A percentile compares a stretch with the other conserved stretches of the same genome.
phyloP scores from a whole-genome alignment of 139 green algal species.

The Dunaliella primolecta region DNA sequence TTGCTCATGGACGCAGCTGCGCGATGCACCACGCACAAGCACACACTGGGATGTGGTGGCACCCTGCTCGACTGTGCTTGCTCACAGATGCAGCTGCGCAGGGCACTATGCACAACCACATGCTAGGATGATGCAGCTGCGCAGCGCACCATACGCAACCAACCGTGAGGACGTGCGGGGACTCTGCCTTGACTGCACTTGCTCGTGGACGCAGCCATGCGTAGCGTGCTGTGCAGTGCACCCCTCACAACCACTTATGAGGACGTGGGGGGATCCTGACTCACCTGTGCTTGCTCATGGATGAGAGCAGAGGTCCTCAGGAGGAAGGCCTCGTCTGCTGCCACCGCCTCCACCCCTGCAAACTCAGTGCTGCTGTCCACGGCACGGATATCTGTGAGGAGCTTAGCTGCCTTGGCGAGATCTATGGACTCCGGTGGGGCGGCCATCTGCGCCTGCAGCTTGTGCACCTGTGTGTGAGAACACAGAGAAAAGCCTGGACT shows the following conservation, averaged over 20 bases:
- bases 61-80: too few species aligned
- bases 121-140: too few species aligned
- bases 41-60: too few species aligned
- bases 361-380: constrained; percentile 59
- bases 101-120: too few species aligned
- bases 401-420: constrained; percentile 78
- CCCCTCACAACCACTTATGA: too few species aligned
- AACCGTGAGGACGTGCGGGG: too few species aligned
- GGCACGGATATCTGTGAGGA: constrained; percentile 67
- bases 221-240: too few species aligned
- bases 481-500: constrained; percentile 67
- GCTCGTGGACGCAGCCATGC: constrained; percentile 49
- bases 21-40: too few species aligned
- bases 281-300: constrained; percentile 56
- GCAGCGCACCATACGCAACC: too few species aligned
- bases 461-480: constrained; percentile 24
- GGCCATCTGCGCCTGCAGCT: constrained; percentile 41
- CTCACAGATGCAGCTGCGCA: too few species aligned
- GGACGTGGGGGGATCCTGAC: too few species aligned
- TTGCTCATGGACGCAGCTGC: constrained; percentile 52
- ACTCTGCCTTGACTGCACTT: constrained; percentile 64
- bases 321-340: constrained; percentile 63
- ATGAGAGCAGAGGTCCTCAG: constrained; percentile 33
- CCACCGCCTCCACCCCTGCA: constrained; percentile 49
- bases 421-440: constrained; percentile 52